Evolutionary conservation across 768 basidiomycete genomes (phyloP).

Genomic region (Naganishia friedmannii): DNA sequence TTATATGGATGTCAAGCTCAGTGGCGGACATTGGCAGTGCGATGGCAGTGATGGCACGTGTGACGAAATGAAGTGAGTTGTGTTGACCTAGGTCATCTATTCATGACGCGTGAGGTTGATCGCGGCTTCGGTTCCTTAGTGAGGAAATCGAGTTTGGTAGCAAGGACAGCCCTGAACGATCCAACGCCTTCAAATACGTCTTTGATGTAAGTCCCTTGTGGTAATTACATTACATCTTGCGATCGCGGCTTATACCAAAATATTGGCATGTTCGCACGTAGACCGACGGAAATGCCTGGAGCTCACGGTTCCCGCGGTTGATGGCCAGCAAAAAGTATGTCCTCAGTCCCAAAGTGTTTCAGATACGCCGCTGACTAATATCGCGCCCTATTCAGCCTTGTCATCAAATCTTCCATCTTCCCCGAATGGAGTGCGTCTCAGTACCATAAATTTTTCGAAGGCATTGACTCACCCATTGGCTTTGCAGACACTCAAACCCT

Average conservation of each 20-base stretch:
- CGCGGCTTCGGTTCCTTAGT: constrained; percentile 12
- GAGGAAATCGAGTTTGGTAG: constrained; percentile 47
- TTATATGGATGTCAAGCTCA: constrained; percentile 51
- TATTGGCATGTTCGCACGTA: constrained; percentile 7
- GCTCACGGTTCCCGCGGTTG: constrained; percentile 51
- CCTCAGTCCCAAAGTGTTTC: neutral
- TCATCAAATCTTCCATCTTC: constrained; percentile 53
- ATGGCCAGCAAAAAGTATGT: constrained; percentile 52
- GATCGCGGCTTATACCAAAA: neutral
- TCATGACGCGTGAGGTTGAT: neutral
- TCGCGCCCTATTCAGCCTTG: constrained; percentile 38
- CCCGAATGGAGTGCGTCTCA: constrained; percentile 52
- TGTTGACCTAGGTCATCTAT: too few relatives aligned
- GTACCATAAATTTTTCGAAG: neutral
- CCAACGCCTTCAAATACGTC: constrained; percentile 53
- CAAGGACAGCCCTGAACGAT: constrained; percentile 48
- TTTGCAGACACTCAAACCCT: constrained; percentile 47
- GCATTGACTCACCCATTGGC: neutral
- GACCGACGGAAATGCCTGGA: constrained; percentile 54
- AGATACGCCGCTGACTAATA: neutral
- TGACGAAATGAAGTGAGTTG: constrained; percentile 48
- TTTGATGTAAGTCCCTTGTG: constrained; percentile 47
- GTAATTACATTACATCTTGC: neutral
- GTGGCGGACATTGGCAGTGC: constrained; percentile 52
- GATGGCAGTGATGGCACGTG: constrained; percentile 51